Conservation (phyloP, 805 yeast species). For the Sporopachydermia lactativora region DNA sequence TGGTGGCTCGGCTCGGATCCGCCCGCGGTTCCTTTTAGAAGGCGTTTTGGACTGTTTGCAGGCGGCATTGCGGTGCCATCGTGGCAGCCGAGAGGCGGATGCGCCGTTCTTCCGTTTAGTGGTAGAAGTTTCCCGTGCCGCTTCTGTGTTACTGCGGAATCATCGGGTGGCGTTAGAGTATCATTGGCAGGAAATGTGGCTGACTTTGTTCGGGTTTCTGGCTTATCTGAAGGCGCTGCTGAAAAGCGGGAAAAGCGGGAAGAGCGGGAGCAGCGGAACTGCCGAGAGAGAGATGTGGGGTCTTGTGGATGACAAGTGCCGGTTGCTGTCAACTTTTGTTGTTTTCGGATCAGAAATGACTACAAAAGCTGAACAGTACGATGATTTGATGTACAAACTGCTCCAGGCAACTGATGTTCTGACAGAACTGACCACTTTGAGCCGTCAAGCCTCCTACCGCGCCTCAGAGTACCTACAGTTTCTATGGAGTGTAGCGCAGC, state of each 20-base stretch:
- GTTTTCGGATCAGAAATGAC: constrained; percentile 19
- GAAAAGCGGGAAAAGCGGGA: background rate
- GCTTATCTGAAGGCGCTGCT: constrained; percentile 11
- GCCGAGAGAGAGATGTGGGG: constrained; percentile 8
- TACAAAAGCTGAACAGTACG: constrained; percentile 17
- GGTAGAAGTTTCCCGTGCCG: constrained; percentile 13
- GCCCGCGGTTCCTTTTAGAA: constrained; percentile 15
- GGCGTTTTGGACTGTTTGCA: constrained; percentile 21
- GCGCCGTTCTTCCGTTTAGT: constrained; percentile 16
- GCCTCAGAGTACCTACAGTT: background rate
- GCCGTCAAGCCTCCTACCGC: too few relatives aligned
- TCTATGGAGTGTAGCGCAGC: background rate
- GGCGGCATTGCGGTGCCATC: constrained; percentile 18
- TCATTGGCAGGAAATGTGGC: constrained; percentile 26
- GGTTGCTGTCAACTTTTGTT: constrained; percentile 15
- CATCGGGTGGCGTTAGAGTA: constrained; percentile 12
- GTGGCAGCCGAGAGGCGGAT: constrained; percentile 15
- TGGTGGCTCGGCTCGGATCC: background rate
- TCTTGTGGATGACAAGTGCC: constrained; percentile 10
- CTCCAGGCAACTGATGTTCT: constrained; percentile 16
- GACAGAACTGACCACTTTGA: constrained; percentile 4
- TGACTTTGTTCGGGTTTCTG: constrained; percentile 16
- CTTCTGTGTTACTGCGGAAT: constrained; percentile 9
- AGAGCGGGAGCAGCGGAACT: background rate
- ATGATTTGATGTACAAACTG: constrained; percentile 18